These are phyloP conservation scores for Lachnellula occidentalis DNA, from an alignment of 2,329 filamentous ascomycete species.

Conservation along the genomic window DNA sequence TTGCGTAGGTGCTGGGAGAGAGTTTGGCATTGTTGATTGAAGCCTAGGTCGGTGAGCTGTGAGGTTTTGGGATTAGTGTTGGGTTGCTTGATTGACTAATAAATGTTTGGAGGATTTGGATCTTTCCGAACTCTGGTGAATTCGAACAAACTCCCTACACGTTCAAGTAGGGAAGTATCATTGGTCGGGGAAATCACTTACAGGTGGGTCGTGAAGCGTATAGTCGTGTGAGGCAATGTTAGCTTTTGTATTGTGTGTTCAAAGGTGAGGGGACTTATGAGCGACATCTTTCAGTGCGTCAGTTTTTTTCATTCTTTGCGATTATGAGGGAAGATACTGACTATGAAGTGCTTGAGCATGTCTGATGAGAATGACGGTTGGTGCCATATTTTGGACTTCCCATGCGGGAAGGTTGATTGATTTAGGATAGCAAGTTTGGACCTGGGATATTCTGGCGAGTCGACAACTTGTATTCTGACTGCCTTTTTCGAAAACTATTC, in stretches of 20 bases:
- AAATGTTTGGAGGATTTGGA: too few relatives aligned
- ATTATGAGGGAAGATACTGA: slow-evolving; percentile 21
- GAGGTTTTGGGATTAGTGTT: too few relatives aligned
- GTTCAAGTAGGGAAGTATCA: too few relatives aligned
- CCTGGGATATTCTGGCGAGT: too few relatives aligned
- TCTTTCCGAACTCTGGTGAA: too few relatives aligned
- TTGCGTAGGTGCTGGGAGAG: slow-evolving; percentile 23
- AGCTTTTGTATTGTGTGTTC: slow-evolving; percentile 6
- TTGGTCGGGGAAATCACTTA: too few relatives aligned
- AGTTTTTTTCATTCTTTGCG: neutral
- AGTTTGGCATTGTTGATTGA: slow-evolving; percentile 18
- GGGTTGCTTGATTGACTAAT: too few relatives aligned
- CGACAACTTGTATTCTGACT: too few relatives aligned
- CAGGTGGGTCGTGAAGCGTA: slow-evolving; percentile 17
- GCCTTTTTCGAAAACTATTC: too few relatives aligned
- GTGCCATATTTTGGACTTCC: slow-evolving; percentile 30
- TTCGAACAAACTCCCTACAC: too few relatives aligned
- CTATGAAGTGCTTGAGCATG: slow-evolving; percentile 39
- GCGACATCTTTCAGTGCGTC: slow-evolving; percentile 21
- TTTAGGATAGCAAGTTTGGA: too few relatives aligned
- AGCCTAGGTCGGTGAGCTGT: slow-evolving; percentile 22
- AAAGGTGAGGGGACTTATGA: slow-evolving; percentile 25
- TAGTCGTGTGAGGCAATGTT: slow-evolving; percentile 24
- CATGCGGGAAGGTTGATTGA: neutral
- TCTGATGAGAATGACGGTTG: slow-evolving; percentile 37